Base-by-base conservation (phyloP, 1,139 yeast genomes). In the Yamadazyma membranifaciens region DNA sequence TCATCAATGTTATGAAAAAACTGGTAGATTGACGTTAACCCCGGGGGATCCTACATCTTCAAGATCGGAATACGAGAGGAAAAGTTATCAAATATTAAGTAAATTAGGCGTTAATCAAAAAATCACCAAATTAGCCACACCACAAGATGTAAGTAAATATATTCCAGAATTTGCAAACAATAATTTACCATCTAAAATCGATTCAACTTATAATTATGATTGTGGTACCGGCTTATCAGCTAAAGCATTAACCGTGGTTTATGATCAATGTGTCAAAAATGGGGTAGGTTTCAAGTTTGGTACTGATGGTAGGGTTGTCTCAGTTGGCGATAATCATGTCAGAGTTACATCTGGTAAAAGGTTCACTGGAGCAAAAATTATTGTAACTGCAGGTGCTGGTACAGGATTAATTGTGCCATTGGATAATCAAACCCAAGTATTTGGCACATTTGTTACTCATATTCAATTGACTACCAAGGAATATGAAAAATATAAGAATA, bases 361-460 rank as follows among this genome's bases (percentile, higher is more conserved):
- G 6, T 51, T 47, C 31, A 46, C 51, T 2, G 69, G 63, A 3
- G 59, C 55, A 14, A 52, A 56, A 36, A 52, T 65, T 3, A 24
- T 67, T 7, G 52, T 67, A 6, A 45, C 59, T 24, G 59, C 63
- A 22, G 73, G 73, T 13, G 70, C 73, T 2, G 49, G 59, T 14
- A 60, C 70, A 1, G 67, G 58, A 7, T 34, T 48, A 24, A 38
- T 65, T 7, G 45, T 67, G 6, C 60, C 65, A 30, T 50, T 67
- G 33, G 54, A 58, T 20, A 51, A 51, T 12, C 72, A 65, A 41
- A 63, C 62, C 25, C 45, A 55, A 16, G 69, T 70, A 4, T 60
- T 63, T 24, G 69, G 66, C 2, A 47, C 62, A 26, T 65, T 64
- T 46, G 67, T 67, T 9, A 57, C 66, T 9, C 70, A 65, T 44